Percentiles rank a stretch among this genome's conserved stretches.
These are phyloP conservation scores for Termitomyces sp. DNA, from an alignment of 768 basidiomycete genomes.

Conservation along the genomic window DNA sequence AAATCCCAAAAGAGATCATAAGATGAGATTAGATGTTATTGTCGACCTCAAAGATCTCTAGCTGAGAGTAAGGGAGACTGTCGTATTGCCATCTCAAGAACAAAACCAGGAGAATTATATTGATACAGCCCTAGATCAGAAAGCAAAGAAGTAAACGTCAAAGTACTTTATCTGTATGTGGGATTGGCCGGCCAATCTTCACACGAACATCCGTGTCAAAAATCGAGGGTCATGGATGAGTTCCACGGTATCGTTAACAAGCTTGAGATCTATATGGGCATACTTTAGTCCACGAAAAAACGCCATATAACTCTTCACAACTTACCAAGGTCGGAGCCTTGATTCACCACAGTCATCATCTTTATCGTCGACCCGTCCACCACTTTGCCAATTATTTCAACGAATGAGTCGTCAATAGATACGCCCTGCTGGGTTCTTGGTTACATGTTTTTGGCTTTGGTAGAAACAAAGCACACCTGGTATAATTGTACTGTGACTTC, in stretches of 20 bases:
- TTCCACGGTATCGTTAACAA: slow-evolving; percentile 58
- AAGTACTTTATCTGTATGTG: neutral
- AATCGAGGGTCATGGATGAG: slow-evolving; percentile 57
- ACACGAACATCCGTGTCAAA: slow-evolving; percentile 38
- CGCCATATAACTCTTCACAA: neutral
- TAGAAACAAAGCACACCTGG: slow-evolving; percentile 25
- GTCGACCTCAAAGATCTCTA: too few species aligned
- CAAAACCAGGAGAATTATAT: neutral
- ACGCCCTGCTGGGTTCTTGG: slow-evolving; percentile 26
- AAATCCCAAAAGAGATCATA: too few species aligned
- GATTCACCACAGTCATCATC: slow-evolving; percentile 44
- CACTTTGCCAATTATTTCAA: slow-evolving; percentile 67
- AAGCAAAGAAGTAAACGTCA: neutral
- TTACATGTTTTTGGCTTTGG: neutral
- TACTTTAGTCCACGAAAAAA: slow-evolving; percentile 2
- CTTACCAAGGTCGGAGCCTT: slow-evolving; percentile 63
- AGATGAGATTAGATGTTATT: too few species aligned
- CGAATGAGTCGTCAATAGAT: slow-evolving; percentile 43
- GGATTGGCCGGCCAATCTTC: neutral
- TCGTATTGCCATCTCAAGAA: neutral
- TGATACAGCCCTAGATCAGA: neutral
- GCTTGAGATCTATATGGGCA: slow-evolving; percentile 39
- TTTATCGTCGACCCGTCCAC: slow-evolving; percentile 49
- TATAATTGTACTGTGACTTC: slow-evolving; percentile 44
- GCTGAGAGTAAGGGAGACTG: neutral